Evolutionary conservation across 2,329 filamentous ascomycete genomes (phyloP).

Genomic region (Sporothrix globosa): DNA sequence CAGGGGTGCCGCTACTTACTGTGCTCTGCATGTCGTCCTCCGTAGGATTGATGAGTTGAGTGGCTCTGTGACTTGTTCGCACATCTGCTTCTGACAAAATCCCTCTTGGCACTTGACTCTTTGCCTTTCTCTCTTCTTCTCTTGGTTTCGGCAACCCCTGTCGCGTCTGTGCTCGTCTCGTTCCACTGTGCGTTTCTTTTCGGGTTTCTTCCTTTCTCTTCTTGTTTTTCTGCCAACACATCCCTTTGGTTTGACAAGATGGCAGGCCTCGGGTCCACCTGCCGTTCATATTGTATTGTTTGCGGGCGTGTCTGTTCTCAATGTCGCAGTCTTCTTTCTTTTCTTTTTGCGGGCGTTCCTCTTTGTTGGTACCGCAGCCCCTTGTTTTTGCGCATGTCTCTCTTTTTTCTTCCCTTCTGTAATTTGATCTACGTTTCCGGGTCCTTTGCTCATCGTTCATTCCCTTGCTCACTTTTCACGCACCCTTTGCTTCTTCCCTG

Average conservation of each 20-base stretch:
- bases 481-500: neutral
- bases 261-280: slow-evolving; percentile 20
- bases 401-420: neutral
- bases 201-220: neutral
- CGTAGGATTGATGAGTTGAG: too few relatives aligned
- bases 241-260: neutral
- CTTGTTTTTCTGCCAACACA: neutral
- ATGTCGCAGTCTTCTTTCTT: slow-evolving; percentile 2
- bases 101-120: neutral
- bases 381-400: neutral
- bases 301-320: neutral
- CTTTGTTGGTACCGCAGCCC: neutral
- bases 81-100: slow-evolving; percentile 19
- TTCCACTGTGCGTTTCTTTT: neutral
- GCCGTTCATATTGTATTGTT: slow-evolving; percentile 9
- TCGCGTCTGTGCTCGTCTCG: neutral
- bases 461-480: neutral
- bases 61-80: slow-evolving; percentile 17
- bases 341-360: slow-evolving; percentile 21
- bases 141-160: slow-evolving; percentile 13
- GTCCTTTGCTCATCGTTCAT: neutral
- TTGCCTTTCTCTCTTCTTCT: neutral
- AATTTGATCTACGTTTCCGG: slow-evolving; percentile 17
- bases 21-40: neutral
- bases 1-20: neutral